Base-by-base conservation (phyloP, 1,139 yeast genomes). In the Kodamaea anthophila region DNA sequence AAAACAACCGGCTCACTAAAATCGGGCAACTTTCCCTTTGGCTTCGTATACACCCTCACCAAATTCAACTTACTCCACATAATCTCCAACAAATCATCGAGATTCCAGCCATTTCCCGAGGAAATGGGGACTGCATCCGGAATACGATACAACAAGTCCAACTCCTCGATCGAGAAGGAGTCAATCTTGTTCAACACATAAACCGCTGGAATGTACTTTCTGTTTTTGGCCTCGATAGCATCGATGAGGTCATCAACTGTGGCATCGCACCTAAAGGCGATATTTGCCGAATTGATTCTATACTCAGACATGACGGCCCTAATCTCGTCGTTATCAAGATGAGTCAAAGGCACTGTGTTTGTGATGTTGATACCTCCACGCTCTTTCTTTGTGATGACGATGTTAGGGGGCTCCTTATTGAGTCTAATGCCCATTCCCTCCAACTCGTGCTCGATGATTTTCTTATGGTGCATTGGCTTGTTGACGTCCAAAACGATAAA, bases 51-150 rank as follows among this genome's bases (percentile, higher is more conserved):
- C 10, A 91, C 96, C 51, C 99, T 76, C 13, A 88, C 97, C 54
- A 91, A 66, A 44, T 84, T 78, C 47, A 91, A 71, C 49, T 81
- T 74, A 30, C 77, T 81, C 99, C 99, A 91, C 96, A 91, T 93
- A 52, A 77, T 69, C 51, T 88, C 95, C 41, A 91, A 67, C 44
- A 91, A 70, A 59, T 88, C 97, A 55, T 91, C 98, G 51, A 93
- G 67, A 52, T 91, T 91, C 98, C 98, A 91, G 41, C 93, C 95
- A 51, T 83, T 74, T 38, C 94, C 97, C 5, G 96, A 82, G 5
- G 96, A 85, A 38, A 91, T 88, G 24, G 98, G 98, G 26, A 91
- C 93, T 4, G 98, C 96, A 58, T 91, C 77, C 30, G 98, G 98
- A 46, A 91, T 91, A 53, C 91, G 76, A 60, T 84, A 81, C 39